Conservation (phyloP, 2,329 filamentous ascomycete species). For the Helminthosporium solani region DNA sequence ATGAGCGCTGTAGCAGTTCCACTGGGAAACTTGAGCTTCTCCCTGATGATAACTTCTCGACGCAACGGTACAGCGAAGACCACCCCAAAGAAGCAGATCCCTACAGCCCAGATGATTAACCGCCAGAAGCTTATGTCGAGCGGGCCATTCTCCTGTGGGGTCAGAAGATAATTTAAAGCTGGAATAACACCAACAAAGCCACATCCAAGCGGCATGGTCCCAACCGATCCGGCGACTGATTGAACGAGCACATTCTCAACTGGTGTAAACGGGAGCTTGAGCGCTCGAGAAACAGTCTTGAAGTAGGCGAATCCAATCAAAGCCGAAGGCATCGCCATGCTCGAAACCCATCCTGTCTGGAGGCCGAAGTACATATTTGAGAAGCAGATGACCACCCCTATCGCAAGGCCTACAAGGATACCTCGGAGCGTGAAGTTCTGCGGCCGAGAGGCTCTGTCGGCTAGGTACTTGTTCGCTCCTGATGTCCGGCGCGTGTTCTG, state of each 20-base stretch:
- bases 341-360: conserved; percentile 79
- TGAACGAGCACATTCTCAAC: conserved; percentile 97
- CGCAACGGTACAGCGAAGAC: conserved; percentile 92
- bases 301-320: conserved; percentile 95
- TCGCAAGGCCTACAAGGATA: conserved; percentile 73
- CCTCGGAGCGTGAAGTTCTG: conserved; percentile 84
- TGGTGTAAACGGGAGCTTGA: conserved; percentile 82
- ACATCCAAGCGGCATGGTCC: conserved; percentile 93
- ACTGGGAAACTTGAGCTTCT: conserved; percentile 90
- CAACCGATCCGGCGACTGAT: conserved; percentile 91
- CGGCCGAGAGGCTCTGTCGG: conserved; percentile 42
- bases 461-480: conserved; percentile 24
- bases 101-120: conserved; percentile 85
- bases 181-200: conserved; percentile 95
- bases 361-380: conserved; percentile 99
- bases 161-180: conserved; percentile 83
- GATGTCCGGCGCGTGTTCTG: conserved; percentile 18
- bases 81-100: conserved; percentile 94
- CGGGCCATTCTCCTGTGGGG: conserved; percentile 74
- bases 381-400: conserved; percentile 90
- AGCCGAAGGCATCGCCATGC: conserved; percentile 96
- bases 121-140: conserved; percentile 71
- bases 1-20: conserved; percentile 94
- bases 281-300: conserved; percentile 69
- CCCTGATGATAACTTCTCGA: conserved; percentile 86